Conservation (phyloP, 1,139 yeast species). For the Sugiyamaella grinbergsii region DNA sequence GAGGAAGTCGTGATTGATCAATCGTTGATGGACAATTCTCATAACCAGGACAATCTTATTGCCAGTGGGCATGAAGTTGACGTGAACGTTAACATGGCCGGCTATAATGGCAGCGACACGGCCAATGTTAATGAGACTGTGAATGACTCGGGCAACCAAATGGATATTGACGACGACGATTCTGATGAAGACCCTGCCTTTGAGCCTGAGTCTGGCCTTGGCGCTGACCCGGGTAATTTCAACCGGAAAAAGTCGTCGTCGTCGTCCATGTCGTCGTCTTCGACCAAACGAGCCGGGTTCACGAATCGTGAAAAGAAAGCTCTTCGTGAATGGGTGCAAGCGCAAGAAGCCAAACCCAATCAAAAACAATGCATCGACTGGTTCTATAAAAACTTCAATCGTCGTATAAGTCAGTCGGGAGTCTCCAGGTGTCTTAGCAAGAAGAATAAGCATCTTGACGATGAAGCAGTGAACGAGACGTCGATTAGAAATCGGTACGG, state of each 20-base stretch:
- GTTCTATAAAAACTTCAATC: slow-evolving; percentile 20
- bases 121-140: not conserved
- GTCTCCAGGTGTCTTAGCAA: slow-evolving; percentile 23
- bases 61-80: slow-evolving; percentile 2
- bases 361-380: slow-evolving; percentile 23
- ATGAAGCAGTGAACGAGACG: slow-evolving; percentile 17
- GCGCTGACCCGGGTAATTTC: no score
- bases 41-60: not conserved
- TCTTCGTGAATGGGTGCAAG: slow-evolving; percentile 23
- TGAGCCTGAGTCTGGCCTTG: not conserved
- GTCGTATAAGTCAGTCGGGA: slow-evolving; percentile 22
- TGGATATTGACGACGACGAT: slow-evolving; percentile 7
- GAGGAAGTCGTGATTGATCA: not conserved
- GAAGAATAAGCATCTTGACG: slow-evolving; percentile 20
- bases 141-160: not conserved
- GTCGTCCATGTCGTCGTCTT: no score
- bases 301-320: slow-evolving; percentile 21
- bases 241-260: no score
- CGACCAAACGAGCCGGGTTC: slow-evolving; percentile 21
- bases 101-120: not conserved
- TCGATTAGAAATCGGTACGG: slow-evolving; percentile 22
- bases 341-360: slow-evolving; percentile 21
- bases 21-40: not conserved
- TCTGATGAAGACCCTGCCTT: slow-evolving; percentile 1
- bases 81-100: not conserved